These are phyloP conservation scores for Phytophthora sp. DNA, from an alignment of 352 stramenopile genomes.

Conservation along the genomic window DNA sequence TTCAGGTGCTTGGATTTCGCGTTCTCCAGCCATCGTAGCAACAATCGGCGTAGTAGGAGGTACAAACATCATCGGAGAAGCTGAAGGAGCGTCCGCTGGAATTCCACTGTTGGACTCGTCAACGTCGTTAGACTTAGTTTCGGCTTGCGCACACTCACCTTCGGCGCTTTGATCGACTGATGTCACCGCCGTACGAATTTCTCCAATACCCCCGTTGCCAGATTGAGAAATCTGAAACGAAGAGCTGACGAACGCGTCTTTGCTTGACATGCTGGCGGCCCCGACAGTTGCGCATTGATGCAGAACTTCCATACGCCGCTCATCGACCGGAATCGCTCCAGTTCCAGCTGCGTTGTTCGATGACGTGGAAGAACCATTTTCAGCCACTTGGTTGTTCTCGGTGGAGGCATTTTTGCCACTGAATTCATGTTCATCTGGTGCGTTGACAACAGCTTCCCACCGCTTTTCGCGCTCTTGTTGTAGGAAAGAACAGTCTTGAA, in stretches of 20 bases:
- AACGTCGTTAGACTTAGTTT: background rate
- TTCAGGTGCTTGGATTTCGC: background rate
- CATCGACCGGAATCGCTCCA: constrained; percentile 54
- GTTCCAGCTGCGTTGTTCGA: background rate
- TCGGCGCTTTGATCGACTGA: background rate
- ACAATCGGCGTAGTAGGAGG: constrained; percentile 19
- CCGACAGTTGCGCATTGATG: constrained; percentile 80
- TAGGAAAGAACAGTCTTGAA: constrained; percentile 68
- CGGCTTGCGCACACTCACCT: too few species aligned
- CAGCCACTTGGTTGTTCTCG: constrained; percentile 37
- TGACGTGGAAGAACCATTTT: constrained; percentile 1
- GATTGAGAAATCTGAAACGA: constrained; percentile 45
- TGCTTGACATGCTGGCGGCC: constrained; percentile 32
- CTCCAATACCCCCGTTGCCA: constrained; percentile 15
- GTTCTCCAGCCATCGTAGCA: background rate
- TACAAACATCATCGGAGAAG: constrained; percentile 1
- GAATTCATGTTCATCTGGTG: constrained; percentile 21
- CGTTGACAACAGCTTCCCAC: constrained; percentile 70
- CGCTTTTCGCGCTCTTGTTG: constrained; percentile 66
- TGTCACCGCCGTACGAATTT: background rate
- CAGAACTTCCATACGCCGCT: constrained; percentile 58
- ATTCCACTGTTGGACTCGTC: background rate
- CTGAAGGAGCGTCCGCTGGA: background rate
- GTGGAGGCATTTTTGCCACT: background rate
- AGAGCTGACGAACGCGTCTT: constrained; percentile 58